Base-by-base conservation (phyloP, 148 eudicot species). In the Polygonum maritimum region DNA sequence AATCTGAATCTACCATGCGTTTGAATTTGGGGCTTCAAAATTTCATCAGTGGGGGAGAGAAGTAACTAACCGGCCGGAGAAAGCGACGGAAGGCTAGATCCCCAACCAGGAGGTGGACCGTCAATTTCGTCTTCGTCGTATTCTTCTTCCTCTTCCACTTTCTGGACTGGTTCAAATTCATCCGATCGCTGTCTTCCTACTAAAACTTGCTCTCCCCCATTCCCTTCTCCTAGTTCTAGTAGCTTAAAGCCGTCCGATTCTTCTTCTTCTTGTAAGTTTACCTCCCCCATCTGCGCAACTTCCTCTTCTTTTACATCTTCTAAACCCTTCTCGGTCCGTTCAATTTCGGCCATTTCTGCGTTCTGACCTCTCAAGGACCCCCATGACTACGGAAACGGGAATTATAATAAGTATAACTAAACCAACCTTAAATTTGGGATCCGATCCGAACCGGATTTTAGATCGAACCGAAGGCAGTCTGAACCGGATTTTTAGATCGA, bases 61-160 rank as follows among this genome's bases (percentile, higher is more conserved):
- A 2, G 33, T 26, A 8, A 60, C 69, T 22, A 16, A 60, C 69
- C 12, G 69, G 69, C 15, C 15, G 36, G 69, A 26, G 69, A 60
- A 60, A 12, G 69, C 69, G 69, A 51, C 3, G 33, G 36, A 19
- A 72, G 76, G n/a, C 40, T 26, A 41, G 76, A 71, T 48, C 63
- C 41, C 52, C 75, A 80, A 12, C 82, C 79, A 2, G 79, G 79
- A 22, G 82, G 79, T 36, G 79, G 73, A 8, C 82, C 79, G 9
- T 80, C 79, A 18, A 60, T 67, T 18, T 67, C 83, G 13, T 65
- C 74, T 0, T 74, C 77, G 7, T 74, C 78, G 11, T 77, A 15
- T 26, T 35, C 21, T 36, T 77, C 36, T 31, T 26, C 16, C 33
- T 70, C 55, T n/a, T 39, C 60, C 12, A 22, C 11, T 51, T 67